Evolutionary conservation across 148 eudicot genomes (phyloP).

Genomic region (Suaeda aralocaspica): DNA sequence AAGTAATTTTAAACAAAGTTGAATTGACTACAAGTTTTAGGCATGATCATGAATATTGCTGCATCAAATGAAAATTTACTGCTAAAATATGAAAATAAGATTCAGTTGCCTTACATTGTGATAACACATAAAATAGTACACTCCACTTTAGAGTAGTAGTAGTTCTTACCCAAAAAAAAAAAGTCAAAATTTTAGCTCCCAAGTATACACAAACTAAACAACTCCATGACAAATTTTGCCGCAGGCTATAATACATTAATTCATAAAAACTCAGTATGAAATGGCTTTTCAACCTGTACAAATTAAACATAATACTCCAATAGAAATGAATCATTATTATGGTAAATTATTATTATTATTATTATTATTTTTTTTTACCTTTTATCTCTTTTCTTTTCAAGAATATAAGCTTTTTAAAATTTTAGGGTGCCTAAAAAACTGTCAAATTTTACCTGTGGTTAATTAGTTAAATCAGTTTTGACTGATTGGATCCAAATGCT

Average conservation of each 20-base stretch:
- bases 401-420: not conserved
- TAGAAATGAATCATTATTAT: not conserved
- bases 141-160: not conserved
- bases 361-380: no score
- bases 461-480: constrained; percentile 11
- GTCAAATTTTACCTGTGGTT: constrained; percentile 17
- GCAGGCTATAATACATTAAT: constrained; percentile 27
- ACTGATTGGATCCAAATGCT: constrained; percentile 10
- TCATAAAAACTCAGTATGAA: not conserved
- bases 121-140: constrained; percentile 15
- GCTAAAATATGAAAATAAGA: not conserved
- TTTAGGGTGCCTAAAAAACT: not conserved
- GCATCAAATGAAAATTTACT: not conserved
- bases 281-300: constrained; percentile 7
- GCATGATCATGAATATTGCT: not conserved
- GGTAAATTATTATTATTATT: no score
- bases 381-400: not conserved
- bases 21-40: not conserved
- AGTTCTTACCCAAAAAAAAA: not conserved
- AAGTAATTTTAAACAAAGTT: no score
- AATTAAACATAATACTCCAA: not conserved
- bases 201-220: not conserved
- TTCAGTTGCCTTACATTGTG: constrained; percentile 19
- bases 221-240: constrained; percentile 2
- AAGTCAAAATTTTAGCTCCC: no score